Evolutionary conservation across 1,139 yeast genomes (phyloP).

Genomic region (Hyphopichia khmerensis): DNA sequence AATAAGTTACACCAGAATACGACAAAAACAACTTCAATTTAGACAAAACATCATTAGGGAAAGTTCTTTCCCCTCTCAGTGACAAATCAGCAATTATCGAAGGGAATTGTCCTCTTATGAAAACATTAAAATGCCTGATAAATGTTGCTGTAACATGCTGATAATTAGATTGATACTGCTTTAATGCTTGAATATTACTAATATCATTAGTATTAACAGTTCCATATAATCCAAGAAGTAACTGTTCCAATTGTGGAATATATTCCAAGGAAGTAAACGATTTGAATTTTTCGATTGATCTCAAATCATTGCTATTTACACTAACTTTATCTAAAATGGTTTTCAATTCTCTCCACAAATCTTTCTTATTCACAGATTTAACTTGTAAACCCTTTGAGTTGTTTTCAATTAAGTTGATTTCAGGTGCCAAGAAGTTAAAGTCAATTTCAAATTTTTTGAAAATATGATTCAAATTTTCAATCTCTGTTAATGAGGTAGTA

Average conservation of each 20-base stretch:
- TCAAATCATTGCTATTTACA: slow-evolving; percentile 56
- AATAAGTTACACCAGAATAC: slow-evolving; percentile 63
- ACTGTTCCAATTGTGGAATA: slow-evolving; percentile 52
- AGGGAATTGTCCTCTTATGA: slow-evolving; percentile 45
- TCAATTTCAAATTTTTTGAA: slow-evolving; percentile 46
- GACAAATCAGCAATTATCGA: slow-evolving; percentile 30
- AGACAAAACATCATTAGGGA: slow-evolving; percentile 23
- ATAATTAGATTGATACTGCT: slow-evolving; percentile 63
- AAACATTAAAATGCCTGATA: slow-evolving; percentile 46
- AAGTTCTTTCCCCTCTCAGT: slow-evolving; percentile 20
- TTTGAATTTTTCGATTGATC: slow-evolving; percentile 44
- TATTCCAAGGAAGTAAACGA: slow-evolving; percentile 49
- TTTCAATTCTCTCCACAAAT: slow-evolving; percentile 66
- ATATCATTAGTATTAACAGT: slow-evolving; percentile 62
- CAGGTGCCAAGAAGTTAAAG: slow-evolving; percentile 52
- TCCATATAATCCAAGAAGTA: slow-evolving; percentile 57
- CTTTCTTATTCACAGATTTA: slow-evolving; percentile 76
- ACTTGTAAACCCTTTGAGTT: slow-evolving; percentile 85
- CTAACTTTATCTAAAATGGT: slow-evolving; percentile 69
- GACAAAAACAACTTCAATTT: slow-evolving; percentile 47
- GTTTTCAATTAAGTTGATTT: slow-evolving; percentile 67
- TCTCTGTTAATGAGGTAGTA: slow-evolving; percentile 52
- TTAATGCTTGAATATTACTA: slow-evolving; percentile 71
- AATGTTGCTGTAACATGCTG: slow-evolving; percentile 58
- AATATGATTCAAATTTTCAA: slow-evolving; percentile 58